Percentiles rank a stretch among this genome's conserved stretches.
Evolutionary conservation across 1,139 yeast species (phyloP).

Genomic region (Tardiomyces blankii): DNA sequence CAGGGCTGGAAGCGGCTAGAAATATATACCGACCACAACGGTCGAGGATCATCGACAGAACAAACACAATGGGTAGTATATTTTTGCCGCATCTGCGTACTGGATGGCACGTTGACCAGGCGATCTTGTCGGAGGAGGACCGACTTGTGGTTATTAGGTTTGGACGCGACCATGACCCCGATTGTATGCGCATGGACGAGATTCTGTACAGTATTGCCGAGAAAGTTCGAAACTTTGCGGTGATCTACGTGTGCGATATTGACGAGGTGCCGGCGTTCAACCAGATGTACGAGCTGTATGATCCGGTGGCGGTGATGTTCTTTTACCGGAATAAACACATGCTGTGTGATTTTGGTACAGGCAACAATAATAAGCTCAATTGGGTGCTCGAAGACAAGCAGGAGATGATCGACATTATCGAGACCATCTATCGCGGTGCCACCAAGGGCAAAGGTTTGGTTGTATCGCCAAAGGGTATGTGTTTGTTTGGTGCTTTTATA

Average conservation of each 20-base stretch:
- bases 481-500: constrained; percentile 3
- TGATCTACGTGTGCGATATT: constrained; percentile 76
- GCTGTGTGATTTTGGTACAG: constrained; percentile 98
- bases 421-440: constrained; percentile 85
- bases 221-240: constrained; percentile 80
- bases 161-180: constrained; percentile 67
- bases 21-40: no score
- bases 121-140: constrained; percentile 77
- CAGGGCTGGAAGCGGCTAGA: no score
- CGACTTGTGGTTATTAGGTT: constrained; percentile 79
- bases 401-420: constrained; percentile 83
- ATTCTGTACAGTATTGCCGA: constrained; percentile 68
- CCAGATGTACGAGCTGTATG: constrained; percentile 85
- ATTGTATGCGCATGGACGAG: constrained; percentile 89
- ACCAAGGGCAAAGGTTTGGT: constrained; percentile 88
- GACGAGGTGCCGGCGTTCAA: constrained; percentile 88
- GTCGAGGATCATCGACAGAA: no score
- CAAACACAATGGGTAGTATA: constrained; percentile 58
- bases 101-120: constrained; percentile 99
- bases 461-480: constrained; percentile 53
- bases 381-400: constrained; percentile 72
- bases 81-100: constrained; percentile 78
- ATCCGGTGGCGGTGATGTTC: constrained; percentile 88
- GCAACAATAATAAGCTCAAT: constrained; percentile 88
- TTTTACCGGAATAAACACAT: constrained; percentile 89